Conservation (phyloP, 208 protist genomes). For the Acanthamoeba sp. region DNA sequence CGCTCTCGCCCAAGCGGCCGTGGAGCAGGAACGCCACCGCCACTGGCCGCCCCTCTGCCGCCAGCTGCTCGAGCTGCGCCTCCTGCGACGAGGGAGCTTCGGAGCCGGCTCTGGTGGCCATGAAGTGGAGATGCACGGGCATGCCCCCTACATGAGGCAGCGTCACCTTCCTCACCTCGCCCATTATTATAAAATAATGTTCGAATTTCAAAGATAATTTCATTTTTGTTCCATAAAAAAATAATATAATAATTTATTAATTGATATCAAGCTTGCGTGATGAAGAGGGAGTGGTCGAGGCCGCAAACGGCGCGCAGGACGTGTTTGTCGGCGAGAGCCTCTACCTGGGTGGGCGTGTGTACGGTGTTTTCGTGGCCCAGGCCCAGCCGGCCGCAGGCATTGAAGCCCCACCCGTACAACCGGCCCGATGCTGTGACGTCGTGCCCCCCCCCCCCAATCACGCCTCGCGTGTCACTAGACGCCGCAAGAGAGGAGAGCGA, state of each 20-base stretch:
- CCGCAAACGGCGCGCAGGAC: background rate
- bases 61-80: background rate
- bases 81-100: background rate
- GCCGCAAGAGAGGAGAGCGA: too few relatives aligned
- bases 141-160: constrained; percentile 6
- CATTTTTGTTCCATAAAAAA: too few relatives aligned
- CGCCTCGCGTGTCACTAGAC: too few relatives aligned
- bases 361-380: background rate
- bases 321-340: background rate
- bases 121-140: background rate
- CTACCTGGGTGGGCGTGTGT: background rate
- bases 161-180: background rate
- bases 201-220: too few relatives aligned
- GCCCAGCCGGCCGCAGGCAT: background rate
- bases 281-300: constrained; percentile 30
- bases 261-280: background rate
- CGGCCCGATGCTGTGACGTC: background rate
- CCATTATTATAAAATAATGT: too few relatives aligned
- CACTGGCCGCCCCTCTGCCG: background rate
- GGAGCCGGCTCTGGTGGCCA: background rate
- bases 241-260: too few relatives aligned
- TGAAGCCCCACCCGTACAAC: constrained; percentile 33
- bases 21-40: constrained; percentile 14
- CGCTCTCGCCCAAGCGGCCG: background rate
- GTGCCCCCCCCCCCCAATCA: too few relatives aligned